phyloP scores from a whole-genome alignment of 2,329 filamentous ascomycete genomes.

The Nemania sp. region DNA sequence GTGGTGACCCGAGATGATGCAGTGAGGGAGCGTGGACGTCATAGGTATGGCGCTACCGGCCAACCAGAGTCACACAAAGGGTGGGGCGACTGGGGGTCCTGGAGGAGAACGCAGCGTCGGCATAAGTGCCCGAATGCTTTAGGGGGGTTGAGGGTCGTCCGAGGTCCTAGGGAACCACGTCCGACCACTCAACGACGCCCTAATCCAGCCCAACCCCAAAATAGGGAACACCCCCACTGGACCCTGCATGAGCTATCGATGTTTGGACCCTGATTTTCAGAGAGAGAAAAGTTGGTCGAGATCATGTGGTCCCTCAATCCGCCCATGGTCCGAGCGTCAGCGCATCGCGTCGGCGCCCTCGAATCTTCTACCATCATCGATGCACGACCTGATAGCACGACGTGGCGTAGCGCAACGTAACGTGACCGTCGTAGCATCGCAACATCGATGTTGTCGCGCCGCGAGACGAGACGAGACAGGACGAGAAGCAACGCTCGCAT shows the following conservation, averaged over 20 bases:
- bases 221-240: slow-evolving; percentile 42
- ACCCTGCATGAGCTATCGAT: slow-evolving; percentile 48
- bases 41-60: slow-evolving; percentile 22
- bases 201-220: slow-evolving; percentile 12
- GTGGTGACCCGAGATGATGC: slow-evolving; percentile 38
- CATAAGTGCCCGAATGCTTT: slow-evolving; percentile 1
- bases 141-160: slow-evolving; percentile 4
- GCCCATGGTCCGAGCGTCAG: slow-evolving; percentile 13
- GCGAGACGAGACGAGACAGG: no score
- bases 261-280: slow-evolving; percentile 48
- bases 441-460: slow-evolving; percentile 6
- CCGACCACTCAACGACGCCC: slow-evolving; percentile 4
- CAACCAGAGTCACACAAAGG: slow-evolving; percentile 23
- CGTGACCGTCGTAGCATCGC: slow-evolving; percentile 11
- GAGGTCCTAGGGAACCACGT: slow-evolving; percentile 25
- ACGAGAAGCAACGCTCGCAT: not conserved
- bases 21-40: slow-evolving; percentile 29
- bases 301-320: slow-evolving; percentile 33
- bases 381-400: slow-evolving; percentile 21
- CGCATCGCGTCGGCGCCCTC: slow-evolving; percentile 21
- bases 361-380: slow-evolving; percentile 35
- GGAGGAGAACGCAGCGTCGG: not conserved
- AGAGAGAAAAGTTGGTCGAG: not conserved
- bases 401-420: slow-evolving; percentile 21
- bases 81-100: not conserved